Evolutionary conservation across 2,329 filamentous ascomycete genomes (phyloP), one percentile per base, ranked within the genome.

Genomic region (Xylaria sp.): DNA sequence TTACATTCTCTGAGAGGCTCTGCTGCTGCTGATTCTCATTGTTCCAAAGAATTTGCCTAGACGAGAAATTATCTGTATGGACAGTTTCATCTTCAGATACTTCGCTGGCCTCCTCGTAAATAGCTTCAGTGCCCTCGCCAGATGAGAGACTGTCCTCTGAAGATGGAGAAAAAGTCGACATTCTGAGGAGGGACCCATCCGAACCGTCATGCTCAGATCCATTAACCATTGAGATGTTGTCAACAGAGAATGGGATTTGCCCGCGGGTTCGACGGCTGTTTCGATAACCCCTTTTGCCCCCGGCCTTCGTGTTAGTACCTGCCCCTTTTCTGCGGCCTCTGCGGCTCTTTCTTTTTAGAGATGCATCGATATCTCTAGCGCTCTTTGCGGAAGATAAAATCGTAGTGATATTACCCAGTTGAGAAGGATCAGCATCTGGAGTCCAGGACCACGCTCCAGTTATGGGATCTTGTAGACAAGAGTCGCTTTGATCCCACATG

Each of bases 361-460:
- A 58, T 33, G 69, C 67, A 60, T 69, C 69, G n/a, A 73, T 68
- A 56, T 73, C 62, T 31, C 68, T 70, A 18, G 66, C 67, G 55
- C 52, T 73, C 58, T 69, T 68, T 7, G 73, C 67, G 15, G 75
- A 71, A 55, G 74, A 75, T 33, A 77, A 56, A 28, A 77, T 73
- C 15, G 49, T 66, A 43, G 66, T 70, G 43, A 77, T 69, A 31
- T 52, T 65, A 36, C 67, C 65, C 13, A 51, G 13, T 46, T 60
- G 63, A 7, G 64, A 60, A 18, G 62, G 43, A 18, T 62, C 60
- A 23, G 59, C 64, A 20, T 75, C 72, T 28, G 72, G 73, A n/a
- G 41, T 61, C 57, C 58, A 62, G 31, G 75, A 75, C 75, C 75
- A 77, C 31, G 76, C 57, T 33, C 75, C 75, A 13, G 74, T 76